A percentile compares a stretch with the other conserved stretches of the same genome.
These are phyloP conservation scores for Amauroascus verrucosus DNA, from an alignment of 2,329 filamentous ascomycete genomes.

Conservation along the genomic window DNA sequence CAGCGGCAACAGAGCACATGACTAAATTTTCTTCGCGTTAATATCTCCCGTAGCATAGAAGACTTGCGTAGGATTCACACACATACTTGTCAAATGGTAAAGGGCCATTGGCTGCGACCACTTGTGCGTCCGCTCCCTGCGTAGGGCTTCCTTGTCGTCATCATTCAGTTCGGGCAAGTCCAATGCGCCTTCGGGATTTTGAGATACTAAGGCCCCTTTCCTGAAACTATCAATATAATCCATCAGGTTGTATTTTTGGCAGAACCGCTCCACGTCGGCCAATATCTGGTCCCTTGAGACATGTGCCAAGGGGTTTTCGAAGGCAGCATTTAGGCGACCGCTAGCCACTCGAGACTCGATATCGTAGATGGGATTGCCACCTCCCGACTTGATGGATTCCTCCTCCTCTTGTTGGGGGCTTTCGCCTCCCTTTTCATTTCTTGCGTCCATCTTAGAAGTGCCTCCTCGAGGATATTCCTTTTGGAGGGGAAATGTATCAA, in stretches of 20 bases:
- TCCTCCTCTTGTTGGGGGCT: not conserved
- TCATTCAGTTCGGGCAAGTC: slow-evolving; percentile 39
- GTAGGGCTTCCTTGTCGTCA: slow-evolving; percentile 34
- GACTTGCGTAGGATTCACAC: too few species aligned
- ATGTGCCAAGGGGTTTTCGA: slow-evolving; percentile 47
- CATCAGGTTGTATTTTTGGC: slow-evolving; percentile 39
- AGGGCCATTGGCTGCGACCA: slow-evolving; percentile 43
- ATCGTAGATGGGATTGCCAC: slow-evolving; percentile 18
- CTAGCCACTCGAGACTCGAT: slow-evolving; percentile 19
- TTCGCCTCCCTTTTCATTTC: slow-evolving; percentile 1
- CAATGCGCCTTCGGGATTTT: slow-evolving; percentile 42
- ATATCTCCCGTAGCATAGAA: not conserved
- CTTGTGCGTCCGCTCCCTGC: slow-evolving; percentile 39
- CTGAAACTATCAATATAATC: slow-evolving; percentile 42
- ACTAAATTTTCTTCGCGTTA: slow-evolving; percentile 19
- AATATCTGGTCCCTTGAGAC: slow-evolving; percentile 45
- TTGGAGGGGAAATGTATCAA: not conserved
- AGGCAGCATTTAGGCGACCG: slow-evolving; percentile 27
- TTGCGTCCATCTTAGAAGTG: not conserved
- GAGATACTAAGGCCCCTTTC: slow-evolving; percentile 44
- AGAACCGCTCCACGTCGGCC: slow-evolving; percentile 46
- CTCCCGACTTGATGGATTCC: not conserved
- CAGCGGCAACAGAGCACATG: slow-evolving; percentile 46
- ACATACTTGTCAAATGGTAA: slow-evolving; percentile 37
- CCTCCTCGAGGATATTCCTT: too few species aligned